Conservation (phyloP, 1,284 basidiomycete species). For the Amylostereum areolatum region DNA sequence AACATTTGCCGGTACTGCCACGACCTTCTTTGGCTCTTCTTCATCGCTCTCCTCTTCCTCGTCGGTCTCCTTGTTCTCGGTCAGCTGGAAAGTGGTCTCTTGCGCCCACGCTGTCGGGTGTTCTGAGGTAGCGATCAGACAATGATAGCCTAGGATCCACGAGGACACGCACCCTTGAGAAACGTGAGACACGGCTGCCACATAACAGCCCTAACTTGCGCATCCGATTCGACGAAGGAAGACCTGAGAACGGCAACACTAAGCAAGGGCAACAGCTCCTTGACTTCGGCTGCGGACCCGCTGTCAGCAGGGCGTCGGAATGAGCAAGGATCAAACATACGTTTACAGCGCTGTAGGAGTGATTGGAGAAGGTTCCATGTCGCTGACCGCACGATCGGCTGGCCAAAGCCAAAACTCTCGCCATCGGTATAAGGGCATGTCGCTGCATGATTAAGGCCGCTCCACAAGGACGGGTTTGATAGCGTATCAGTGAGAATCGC, state of each 20-base stretch:
- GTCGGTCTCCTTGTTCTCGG: slow-evolving; percentile 14
- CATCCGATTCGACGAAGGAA: slow-evolving; percentile 74
- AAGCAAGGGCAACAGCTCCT: slow-evolving; percentile 38
- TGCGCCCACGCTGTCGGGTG: slow-evolving; percentile 59
- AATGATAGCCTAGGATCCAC: not conserved
- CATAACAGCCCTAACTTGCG: slow-evolving; percentile 59
- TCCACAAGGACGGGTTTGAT: slow-evolving; percentile 54
- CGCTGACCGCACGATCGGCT: slow-evolving; percentile 63
- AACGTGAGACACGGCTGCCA: slow-evolving; percentile 69
- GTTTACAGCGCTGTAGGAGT: slow-evolving; percentile 37
- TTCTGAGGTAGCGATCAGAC: slow-evolving; percentile 31
- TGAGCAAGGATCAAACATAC: slow-evolving; percentile 20
- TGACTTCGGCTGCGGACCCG: slow-evolving; percentile 28
- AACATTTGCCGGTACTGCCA: slow-evolving; percentile 4
- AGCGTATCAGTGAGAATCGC: slow-evolving; percentile 34
- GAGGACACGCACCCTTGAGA: slow-evolving; percentile 50
- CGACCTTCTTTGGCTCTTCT: slow-evolving; percentile 17
- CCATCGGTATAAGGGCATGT: slow-evolving; percentile 38
- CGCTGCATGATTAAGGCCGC: slow-evolving; percentile 41
- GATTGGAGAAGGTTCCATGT: slow-evolving; percentile 50
- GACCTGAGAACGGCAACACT: slow-evolving; percentile 60
- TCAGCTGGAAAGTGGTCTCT: slow-evolving; percentile 23
- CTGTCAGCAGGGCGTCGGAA: too few species aligned
- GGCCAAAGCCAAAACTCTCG: slow-evolving; percentile 49
- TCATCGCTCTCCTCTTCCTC: slow-evolving; percentile 21